Percentiles rank a stretch among this genome's conserved stretches.
These are phyloP conservation scores for Polygonum aviculare DNA, from an alignment of 148 eudicot genomes.

Conservation along the genomic window DNA sequence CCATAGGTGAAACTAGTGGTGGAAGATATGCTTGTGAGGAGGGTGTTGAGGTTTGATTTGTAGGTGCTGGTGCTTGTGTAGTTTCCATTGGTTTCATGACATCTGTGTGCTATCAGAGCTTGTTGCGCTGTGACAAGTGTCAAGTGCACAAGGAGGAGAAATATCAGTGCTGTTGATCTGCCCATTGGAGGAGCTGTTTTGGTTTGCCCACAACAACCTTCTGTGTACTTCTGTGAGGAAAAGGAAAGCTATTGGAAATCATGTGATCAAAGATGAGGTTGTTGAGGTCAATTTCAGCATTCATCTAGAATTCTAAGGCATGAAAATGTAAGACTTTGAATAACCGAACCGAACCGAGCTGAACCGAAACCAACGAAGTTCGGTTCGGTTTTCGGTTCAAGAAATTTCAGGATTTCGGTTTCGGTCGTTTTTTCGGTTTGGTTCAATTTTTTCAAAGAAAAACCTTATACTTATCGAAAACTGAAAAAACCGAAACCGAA, in stretches of 20 bases:
- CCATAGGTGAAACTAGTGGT: conserved; percentile 20
- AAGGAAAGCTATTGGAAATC: not conserved
- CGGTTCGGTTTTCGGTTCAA: too few relatives aligned
- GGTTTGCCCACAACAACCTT: not conserved
- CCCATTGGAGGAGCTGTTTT: not conserved
- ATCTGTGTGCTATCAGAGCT: not conserved
- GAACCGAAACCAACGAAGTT: too few relatives aligned
- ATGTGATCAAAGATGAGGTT: not conserved
- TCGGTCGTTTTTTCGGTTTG: too few relatives aligned
- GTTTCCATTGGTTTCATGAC: not conserved
- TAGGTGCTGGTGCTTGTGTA: conserved; percentile 17
- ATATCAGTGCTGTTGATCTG: not conserved
- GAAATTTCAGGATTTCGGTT: too few relatives aligned
- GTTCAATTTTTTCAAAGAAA: too few relatives aligned
- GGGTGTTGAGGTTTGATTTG: conserved; percentile 14
- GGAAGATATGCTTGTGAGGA: conserved; percentile 18
- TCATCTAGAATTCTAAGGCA: not conserved
- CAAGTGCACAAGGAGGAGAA: not conserved
- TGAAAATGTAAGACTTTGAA: not conserved
- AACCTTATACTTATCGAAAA: too few relatives aligned
- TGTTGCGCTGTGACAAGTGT: not conserved
- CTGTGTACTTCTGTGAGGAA: not conserved
- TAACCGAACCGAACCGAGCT: not conserved
- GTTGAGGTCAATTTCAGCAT: not conserved
- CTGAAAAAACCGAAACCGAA: too few relatives aligned